These are phyloP conservation scores for Fistulina hepatica DNA, from an alignment of 1,284 basidiomycete genomes.

Conservation along the genomic window DNA sequence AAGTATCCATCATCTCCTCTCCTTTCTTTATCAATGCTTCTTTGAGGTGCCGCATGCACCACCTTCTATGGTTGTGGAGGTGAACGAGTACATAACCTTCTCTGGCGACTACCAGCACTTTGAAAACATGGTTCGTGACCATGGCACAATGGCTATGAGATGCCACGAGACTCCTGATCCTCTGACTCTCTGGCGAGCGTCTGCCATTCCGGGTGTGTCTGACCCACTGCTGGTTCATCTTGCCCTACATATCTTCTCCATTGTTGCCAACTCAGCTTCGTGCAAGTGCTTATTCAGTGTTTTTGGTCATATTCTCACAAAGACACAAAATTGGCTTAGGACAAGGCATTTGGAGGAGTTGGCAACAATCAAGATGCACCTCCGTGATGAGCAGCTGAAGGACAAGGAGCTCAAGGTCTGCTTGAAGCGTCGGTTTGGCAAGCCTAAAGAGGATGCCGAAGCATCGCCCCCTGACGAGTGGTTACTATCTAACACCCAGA, in stretches of 20 bases:
- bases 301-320: constrained; percentile 5
- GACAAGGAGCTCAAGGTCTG: neutral
- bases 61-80: too few relatives aligned
- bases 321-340: constrained; percentile 6
- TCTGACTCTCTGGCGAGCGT: too few relatives aligned
- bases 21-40: constrained; percentile 17
- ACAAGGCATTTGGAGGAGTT: neutral
- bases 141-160: too few relatives aligned
- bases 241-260: constrained; percentile 6
- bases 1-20: constrained; percentile 13
- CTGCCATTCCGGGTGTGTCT: too few relatives aligned
- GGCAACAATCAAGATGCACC: neutral
- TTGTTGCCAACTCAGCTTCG: constrained; percentile 5
- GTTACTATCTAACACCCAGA: neutral
- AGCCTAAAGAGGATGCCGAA: neutral
- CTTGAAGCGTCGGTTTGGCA: neutral
- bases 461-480: neutral
- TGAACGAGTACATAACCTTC: too few relatives aligned
- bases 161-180: too few relatives aligned
- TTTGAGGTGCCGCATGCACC: too few relatives aligned
- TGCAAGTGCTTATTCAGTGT: constrained; percentile 7
- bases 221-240: constrained; percentile 5
- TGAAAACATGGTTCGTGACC: too few relatives aligned
- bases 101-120: too few relatives aligned
- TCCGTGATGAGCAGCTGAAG: neutral